phyloP scores from a whole-genome alignment of 495 filamentous ascomycete species.

The Parachaetomium inaequale region DNA sequence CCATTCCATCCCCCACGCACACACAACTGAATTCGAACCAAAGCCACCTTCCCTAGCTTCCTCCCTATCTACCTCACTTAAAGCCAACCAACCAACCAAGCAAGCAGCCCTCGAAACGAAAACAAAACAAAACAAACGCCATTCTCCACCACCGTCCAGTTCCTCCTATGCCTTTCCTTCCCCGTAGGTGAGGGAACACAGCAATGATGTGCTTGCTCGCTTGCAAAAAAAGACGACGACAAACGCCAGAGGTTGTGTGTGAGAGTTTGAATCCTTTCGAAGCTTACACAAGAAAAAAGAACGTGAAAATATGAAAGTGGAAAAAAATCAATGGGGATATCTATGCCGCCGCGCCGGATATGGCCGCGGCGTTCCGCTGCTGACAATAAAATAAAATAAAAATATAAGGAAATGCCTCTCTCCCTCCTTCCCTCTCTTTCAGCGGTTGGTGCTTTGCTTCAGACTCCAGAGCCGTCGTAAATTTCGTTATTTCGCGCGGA shows the following conservation, averaged over 20 bases:
- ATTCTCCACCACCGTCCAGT: not conserved
- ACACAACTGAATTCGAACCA: not conserved
- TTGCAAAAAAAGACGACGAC: not conserved
- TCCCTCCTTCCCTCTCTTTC: not conserved
- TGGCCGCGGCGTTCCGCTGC: not conserved
- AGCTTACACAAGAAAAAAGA: slow-evolving; percentile 2
- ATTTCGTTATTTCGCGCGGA: slow-evolving; percentile 18
- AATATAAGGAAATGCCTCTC: not conserved
- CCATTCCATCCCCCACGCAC: too few species aligned
- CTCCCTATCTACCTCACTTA: not conserved
- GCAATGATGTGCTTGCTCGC: not conserved
- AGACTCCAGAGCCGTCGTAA: slow-evolving; percentile 16
- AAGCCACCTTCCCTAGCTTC: too few species aligned
- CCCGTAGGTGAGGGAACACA: not conserved
- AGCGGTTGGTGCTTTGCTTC: not conserved
- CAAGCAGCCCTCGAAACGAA: not conserved
- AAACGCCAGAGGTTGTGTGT: not conserved
- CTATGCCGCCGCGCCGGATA: slow-evolving; percentile 7
- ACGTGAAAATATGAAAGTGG: not conserved
- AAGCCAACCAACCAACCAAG: not conserved
- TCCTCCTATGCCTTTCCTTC: not conserved
- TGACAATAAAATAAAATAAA: not conserved
- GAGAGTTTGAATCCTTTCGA: not conserved
- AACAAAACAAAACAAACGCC: slow-evolving; percentile 4
- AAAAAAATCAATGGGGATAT: slow-evolving; percentile 2